Evolutionary conservation across 2,329 filamentous ascomycete genomes (phyloP).

Genomic region (Aspergillus neotritici): DNA sequence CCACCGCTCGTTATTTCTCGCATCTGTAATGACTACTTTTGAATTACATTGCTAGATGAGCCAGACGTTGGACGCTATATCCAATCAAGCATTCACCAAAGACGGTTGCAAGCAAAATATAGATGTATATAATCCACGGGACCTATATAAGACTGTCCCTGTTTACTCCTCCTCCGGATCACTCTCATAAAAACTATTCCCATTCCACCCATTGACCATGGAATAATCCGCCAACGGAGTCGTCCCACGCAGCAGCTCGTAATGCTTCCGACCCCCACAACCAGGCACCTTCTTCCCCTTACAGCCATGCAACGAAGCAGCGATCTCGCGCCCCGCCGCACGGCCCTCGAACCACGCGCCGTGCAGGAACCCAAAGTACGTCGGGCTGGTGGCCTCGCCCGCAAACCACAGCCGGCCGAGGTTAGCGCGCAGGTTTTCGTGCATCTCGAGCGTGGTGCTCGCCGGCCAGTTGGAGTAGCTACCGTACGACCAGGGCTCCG

Average conservation of each 20-base stretch:
- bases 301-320: conserved; percentile 19
- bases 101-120: no score
- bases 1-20: no score
- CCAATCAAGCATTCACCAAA: no score
- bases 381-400: conserved; percentile 57
- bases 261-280: conserved; percentile 18
- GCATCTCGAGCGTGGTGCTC: conserved; percentile 57
- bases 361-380: conserved; percentile 63
- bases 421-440: conserved; percentile 64
- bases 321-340: conserved; percentile 39
- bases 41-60: no score
- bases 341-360: conserved; percentile 56
- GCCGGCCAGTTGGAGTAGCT: conserved; percentile 65
- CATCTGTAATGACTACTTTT: no score
- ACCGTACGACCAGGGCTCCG: conserved; percentile 49
- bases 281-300: conserved; percentile 12
- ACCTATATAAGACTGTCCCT: no score
- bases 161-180: conserved; percentile 4
- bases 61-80: no score
- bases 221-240: conserved; percentile 23
- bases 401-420: conserved; percentile 58
- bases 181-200: conserved; percentile 23
- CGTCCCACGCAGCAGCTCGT: conserved; percentile 21
- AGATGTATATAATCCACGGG: no score
- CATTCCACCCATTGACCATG: conserved; percentile 23